A percentile compares a stretch with the other conserved stretches of the same genome.
Evolutionary conservation across 257 asterid genomes (phyloP).

Genomic region (Plantago major): DNA sequence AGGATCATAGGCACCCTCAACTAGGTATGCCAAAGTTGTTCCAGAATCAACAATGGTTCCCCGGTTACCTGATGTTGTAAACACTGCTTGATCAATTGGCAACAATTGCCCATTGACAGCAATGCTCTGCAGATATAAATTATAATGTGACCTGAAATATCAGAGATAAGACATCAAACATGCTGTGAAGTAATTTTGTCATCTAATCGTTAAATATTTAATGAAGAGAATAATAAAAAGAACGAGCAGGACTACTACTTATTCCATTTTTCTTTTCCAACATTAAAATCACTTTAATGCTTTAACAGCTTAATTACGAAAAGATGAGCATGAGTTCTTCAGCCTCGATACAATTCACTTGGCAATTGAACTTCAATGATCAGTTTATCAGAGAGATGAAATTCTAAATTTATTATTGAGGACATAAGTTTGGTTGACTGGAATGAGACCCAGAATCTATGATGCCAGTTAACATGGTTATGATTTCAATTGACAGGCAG

Average conservation of each 20-base stretch:
- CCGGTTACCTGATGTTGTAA: constrained; percentile 48
- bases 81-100: constrained; percentile 55
- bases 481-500: neutral
- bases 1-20: constrained; percentile 77
- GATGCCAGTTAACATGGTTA: neutral
- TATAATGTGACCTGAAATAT: constrained; percentile 68
- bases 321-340: neutral
- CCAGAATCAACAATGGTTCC: constrained; percentile 83
- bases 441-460: neutral
- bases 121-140: constrained; percentile 59
- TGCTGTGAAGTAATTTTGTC: constrained; percentile 10
- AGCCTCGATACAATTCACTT: too few relatives aligned
- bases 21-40: constrained; percentile 87
- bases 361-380: too few relatives aligned
- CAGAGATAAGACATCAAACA: constrained; percentile 10
- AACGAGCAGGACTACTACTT: constrained; percentile 8
- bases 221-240: neutral
- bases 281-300: neutral
- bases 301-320: neutral
- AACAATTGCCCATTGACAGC: constrained; percentile 56
- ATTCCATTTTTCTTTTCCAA: constrained; percentile 4
- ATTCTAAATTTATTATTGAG: too few relatives aligned
- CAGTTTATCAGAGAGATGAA: too few relatives aligned
- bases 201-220: constrained; percentile 1
- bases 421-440: neutral